Percentiles rank a stretch among this genome's conserved stretches.
Conservation (phyloP, 352 stramenopile species). For the Globisporangium cylindrosporum region DNA sequence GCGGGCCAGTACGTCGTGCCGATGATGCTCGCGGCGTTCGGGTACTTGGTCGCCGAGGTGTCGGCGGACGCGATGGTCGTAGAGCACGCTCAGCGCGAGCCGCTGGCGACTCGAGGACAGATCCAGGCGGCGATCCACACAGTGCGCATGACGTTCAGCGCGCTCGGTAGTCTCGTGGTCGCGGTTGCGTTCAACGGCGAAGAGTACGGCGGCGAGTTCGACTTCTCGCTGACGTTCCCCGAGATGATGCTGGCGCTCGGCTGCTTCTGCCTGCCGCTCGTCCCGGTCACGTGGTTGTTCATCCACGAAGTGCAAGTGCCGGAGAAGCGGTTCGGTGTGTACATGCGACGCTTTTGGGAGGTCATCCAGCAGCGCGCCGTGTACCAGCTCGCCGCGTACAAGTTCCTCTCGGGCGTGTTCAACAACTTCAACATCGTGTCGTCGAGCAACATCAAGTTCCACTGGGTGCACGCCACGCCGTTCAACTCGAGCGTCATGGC, state of each 20-base stretch:
- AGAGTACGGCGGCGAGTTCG: slow-evolving; percentile 54
- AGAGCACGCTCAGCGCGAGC: slow-evolving; percentile 56
- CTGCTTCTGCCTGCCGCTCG: slow-evolving; percentile 32
- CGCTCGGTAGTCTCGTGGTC: slow-evolving; percentile 39
- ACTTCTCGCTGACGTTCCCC: slow-evolving; percentile 51
- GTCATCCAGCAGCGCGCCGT: slow-evolving; percentile 49
- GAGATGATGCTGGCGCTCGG: slow-evolving; percentile 44
- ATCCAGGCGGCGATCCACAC: slow-evolving; percentile 60
- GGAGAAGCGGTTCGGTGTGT: slow-evolving; percentile 19
- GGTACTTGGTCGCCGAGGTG: slow-evolving; percentile 62
- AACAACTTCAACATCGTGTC: slow-evolving; percentile 57
- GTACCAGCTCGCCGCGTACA: slow-evolving; percentile 59
- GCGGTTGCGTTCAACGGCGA: slow-evolving; percentile 47
- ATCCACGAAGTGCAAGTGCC: slow-evolving; percentile 16
- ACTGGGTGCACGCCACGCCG: slow-evolving; percentile 53
- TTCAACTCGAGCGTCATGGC: slow-evolving; percentile 55
- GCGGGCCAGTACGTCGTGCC: slow-evolving; percentile 52
- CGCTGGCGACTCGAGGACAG: slow-evolving; percentile 37
- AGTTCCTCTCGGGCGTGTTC: slow-evolving; percentile 60
- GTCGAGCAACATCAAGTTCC: slow-evolving; percentile 42
- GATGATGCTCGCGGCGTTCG: slow-evolving; percentile 69
- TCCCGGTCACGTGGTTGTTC: slow-evolving; percentile 25
- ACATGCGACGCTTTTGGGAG: slow-evolving; percentile 42
- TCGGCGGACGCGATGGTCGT: slow-evolving; percentile 61
- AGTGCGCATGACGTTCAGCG: slow-evolving; percentile 41